Conservation (phyloP, 2,329 filamentous ascomycete genomes). For the Trichoderma harzianum region DNA sequence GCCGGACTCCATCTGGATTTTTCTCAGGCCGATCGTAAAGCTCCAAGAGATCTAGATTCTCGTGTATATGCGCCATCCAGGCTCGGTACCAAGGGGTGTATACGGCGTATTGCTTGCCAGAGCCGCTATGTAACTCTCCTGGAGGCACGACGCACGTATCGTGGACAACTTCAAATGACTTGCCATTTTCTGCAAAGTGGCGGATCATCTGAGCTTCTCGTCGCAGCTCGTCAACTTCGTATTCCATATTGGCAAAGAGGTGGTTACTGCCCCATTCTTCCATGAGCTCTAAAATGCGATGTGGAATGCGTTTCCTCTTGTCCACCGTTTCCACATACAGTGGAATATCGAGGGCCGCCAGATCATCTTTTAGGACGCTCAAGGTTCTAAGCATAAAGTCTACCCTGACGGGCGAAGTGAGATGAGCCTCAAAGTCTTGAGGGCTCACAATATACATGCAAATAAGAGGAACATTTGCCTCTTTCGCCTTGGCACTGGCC, state of each 20-base stretch:
- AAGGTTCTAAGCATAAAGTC: constrained; percentile 79
- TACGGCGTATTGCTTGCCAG: constrained; percentile 77
- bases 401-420: constrained; percentile 67
- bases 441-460: constrained; percentile 77
- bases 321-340: constrained; percentile 70
- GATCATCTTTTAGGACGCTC: constrained; percentile 59
- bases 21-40: constrained; percentile 49
- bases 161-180: constrained; percentile 69
- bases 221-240: constrained; percentile 85
- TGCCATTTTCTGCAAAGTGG: constrained; percentile 57
- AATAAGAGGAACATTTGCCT: constrained; percentile 67
- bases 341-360: constrained; percentile 71
- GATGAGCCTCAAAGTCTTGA: constrained; percentile 79
- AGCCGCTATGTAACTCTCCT: constrained; percentile 61
- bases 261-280: constrained; percentile 70
- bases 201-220: constrained; percentile 67
- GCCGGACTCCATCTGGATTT: constrained; percentile 34
- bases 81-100: constrained; percentile 78
- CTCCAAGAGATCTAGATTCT: constrained; percentile 64
- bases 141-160: constrained; percentile 83
- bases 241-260: constrained; percentile 81
- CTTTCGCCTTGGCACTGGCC: constrained; percentile 63
- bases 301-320: constrained; percentile 59
- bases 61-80: constrained; percentile 72
- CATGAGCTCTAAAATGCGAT: constrained; percentile 61